phyloP scores from a whole-genome alignment of 2,329 filamentous ascomycete genomes.

The Hypoxylon sp. region DNA sequence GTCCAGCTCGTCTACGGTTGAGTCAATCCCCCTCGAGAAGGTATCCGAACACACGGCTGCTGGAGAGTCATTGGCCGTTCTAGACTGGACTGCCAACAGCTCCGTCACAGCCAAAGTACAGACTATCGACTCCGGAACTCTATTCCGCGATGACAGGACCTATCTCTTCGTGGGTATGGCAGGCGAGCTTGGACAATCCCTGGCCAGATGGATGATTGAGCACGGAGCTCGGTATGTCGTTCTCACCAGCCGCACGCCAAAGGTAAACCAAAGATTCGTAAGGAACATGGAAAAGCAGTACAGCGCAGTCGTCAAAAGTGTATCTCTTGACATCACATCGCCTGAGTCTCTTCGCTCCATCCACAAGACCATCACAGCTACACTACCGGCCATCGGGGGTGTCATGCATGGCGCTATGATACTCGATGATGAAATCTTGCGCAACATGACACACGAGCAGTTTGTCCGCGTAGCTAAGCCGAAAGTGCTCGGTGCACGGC shows the following conservation, averaged over 20 bases:
- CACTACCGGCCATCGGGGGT: slow-evolving; percentile 48
- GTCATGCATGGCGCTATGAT: slow-evolving; percentile 56
- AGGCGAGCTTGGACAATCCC: slow-evolving; percentile 22
- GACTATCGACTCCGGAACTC: slow-evolving; percentile 11
- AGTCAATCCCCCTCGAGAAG: not conserved
- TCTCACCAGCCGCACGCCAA: slow-evolving; percentile 41
- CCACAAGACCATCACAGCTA: slow-evolving; percentile 17
- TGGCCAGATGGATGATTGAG: slow-evolving; percentile 31
- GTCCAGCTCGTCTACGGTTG: not conserved
- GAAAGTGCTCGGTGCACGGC: slow-evolving; percentile 55
- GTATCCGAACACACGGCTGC: slow-evolving; percentile 8
- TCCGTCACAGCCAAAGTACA: slow-evolving; percentile 11
- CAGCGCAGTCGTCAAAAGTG: slow-evolving; percentile 8
- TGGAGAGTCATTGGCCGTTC: slow-evolving; percentile 4
- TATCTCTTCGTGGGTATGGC: slow-evolving; percentile 32
- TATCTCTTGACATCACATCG: slow-evolving; percentile 18
- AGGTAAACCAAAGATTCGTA: slow-evolving; percentile 5
- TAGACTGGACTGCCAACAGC: slow-evolving; percentile 6
- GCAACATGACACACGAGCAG: slow-evolving; percentile 42
- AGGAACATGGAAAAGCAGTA: slow-evolving; percentile 13
- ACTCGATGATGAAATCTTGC: slow-evolving; percentile 49
- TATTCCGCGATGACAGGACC: slow-evolving; percentile 18
- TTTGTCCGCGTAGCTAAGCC: slow-evolving; percentile 50
- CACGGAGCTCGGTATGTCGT: slow-evolving; percentile 45
- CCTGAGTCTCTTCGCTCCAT: slow-evolving; percentile 13